Evolutionary conservation across 2,329 filamentous ascomycete species (phyloP), one percentile per base, ranked within the genome.

Genomic region (Arthrobotrys conoides): DNA sequence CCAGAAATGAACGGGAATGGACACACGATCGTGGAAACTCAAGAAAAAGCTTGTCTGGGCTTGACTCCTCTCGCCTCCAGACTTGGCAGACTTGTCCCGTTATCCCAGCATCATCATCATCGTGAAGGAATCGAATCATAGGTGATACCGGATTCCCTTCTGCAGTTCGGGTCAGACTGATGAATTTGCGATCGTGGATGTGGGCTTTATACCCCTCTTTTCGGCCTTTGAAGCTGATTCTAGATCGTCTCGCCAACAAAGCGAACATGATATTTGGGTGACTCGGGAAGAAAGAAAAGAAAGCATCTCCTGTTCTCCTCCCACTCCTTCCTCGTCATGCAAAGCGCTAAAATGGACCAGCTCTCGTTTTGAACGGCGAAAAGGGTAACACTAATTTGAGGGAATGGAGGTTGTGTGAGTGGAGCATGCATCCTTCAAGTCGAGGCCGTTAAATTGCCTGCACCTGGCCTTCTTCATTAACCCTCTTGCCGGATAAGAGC

Each of bases 41-140:
- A 27, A 65, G 72, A 76, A 76, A 71, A 76, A 70, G 57, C 66
- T 76, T 76, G 72, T 76, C 72, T 70, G 49, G 72, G 66, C 72
- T 70, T 70, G 72, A 59, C 49, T 76, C 66, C 38, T 30, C 59
- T 76, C 72, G 72, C 66, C 72, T 76, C 65, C 41, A 65, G 72
- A 63, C 72, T 76, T 76, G 72, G 72, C 72, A 64, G 72, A 38
- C 65, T 70, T 76, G 71, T 76, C 71, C 71, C 65, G 63, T 41
- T 71, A 59, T 20, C 44, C 55, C 16, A 75, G 44, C 33, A 46
- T 51, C 33, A 46, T 59, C 33, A 41, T 30, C 27, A 30, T 30
- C 27, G 6, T 33, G 51, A n/a, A 69, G 51, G 38, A 49, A 59
- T 59, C 22, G 38, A 49, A 59, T 59, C 22, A 44, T 59, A 16